Conservation (phyloP, 164 flowering plant genomes). For the Nelumbo lutea region DNA sequence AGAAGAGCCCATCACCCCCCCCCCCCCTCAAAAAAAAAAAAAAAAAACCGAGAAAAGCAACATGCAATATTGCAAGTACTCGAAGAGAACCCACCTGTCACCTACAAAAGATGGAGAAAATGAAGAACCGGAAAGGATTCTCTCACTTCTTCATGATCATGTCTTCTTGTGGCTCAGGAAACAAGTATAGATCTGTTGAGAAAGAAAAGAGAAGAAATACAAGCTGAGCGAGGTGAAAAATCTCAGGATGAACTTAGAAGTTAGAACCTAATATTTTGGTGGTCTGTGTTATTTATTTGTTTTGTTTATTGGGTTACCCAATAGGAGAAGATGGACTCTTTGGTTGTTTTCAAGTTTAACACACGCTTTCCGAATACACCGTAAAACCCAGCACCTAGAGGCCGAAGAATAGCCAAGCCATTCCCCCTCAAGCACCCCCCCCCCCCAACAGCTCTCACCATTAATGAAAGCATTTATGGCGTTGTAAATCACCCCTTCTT, state of each 20-base stretch:
- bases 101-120: not conserved
- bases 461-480: conserved; percentile 1
- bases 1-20: conserved; percentile 2
- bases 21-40: not conserved
- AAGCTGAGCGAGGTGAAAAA: not conserved
- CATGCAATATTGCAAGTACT: not conserved
- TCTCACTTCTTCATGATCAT: conserved; percentile 7
- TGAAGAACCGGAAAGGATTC: conserved; percentile 2
- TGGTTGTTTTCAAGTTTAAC: conserved; percentile 4
- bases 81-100: conserved; percentile 11
- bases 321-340: conserved; percentile 18
- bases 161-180: not conserved
- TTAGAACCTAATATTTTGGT: not conserved
- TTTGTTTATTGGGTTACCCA: not conserved
- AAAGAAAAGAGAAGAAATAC: not conserved
- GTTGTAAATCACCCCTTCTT: not conserved
- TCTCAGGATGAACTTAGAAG: not conserved
- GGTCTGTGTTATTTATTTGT: not conserved
- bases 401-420: conserved; percentile 10
- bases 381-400: conserved; percentile 19
- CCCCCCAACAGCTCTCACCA: not conserved
- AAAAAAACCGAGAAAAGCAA: not conserved
- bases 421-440: not conserved
- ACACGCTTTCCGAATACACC: conserved; percentile 28
- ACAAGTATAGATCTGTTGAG: not conserved